Evolutionary conservation across 2,329 filamentous ascomycete species (phyloP).

Genomic region (Fusarium nurragi): DNA sequence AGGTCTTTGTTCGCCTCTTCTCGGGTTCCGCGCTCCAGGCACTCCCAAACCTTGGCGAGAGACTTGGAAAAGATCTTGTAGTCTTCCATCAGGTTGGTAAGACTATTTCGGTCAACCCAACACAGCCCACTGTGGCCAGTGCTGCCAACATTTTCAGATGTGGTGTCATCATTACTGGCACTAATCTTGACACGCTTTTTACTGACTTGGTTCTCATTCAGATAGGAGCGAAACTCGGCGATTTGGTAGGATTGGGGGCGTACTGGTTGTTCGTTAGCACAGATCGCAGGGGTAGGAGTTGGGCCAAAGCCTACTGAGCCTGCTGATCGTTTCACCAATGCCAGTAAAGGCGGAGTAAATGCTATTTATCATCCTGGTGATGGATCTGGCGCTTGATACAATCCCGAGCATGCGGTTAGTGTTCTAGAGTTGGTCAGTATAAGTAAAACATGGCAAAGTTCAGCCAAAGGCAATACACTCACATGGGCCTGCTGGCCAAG

Average conservation of each 20-base stretch:
- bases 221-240: conserved; percentile 39
- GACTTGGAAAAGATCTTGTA: conserved; percentile 39
- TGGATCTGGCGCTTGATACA: conserved; percentile 27
- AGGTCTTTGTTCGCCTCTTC: conserved; percentile 42
- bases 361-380: conserved; percentile 46
- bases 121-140: conserved; percentile 14
- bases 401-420: conserved; percentile 39
- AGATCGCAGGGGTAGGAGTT: background rate
- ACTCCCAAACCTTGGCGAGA: conserved; percentile 36
- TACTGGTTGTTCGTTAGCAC: conserved; percentile 31
- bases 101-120: conserved; percentile 43
- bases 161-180: conserved; percentile 14
- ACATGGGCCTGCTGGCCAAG: conserved; percentile 28
- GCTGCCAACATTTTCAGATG: background rate
- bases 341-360: conserved; percentile 42
- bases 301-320: conserved; percentile 35
- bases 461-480: background rate
- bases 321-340: conserved; percentile 41
- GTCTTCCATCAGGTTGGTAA: conserved; percentile 37
- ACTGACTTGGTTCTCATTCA: conserved; percentile 33
- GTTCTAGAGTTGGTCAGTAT: conserved; percentile 17
- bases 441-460: too few relatives aligned
- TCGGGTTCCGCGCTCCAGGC: conserved; percentile 29
- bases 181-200: conserved; percentile 45
- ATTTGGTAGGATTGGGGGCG: conserved; percentile 39